Conservation (phyloP, 192 early-diverging fungal species). For the Podila clonocystis region DNA sequence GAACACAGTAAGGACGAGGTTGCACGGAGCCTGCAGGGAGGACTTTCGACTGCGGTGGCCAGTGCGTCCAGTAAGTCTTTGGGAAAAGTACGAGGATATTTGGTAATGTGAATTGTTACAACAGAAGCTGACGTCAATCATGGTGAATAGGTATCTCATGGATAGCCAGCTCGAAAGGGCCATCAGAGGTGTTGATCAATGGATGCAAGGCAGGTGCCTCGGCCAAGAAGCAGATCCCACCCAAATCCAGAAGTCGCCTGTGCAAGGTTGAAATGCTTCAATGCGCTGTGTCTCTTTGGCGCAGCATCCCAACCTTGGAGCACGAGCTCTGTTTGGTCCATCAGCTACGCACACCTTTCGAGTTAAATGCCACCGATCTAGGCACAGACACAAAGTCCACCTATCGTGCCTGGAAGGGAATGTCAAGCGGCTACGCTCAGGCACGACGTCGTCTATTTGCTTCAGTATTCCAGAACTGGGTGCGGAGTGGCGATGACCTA, state of each 20-base stretch:
- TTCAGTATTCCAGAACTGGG: conserved; percentile 25
- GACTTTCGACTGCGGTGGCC: conserved; percentile 5
- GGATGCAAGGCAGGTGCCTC: conserved; percentile 64
- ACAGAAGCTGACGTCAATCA: background rate
- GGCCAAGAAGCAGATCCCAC: conserved; percentile 19
- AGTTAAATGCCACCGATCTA: background rate
- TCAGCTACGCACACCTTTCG: background rate
- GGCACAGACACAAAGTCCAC: background rate
- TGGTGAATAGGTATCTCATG: conserved; percentile 7
- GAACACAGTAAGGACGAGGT: conserved; percentile 20
- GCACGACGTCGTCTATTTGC: conserved; percentile 5
- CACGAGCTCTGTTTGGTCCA: conserved; percentile 6
- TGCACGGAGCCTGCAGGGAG: conserved; percentile 1
- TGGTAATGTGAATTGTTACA: background rate
- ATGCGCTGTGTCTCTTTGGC: conserved; percentile 22
- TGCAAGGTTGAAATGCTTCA: conserved; percentile 42
- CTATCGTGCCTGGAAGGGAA: conserved; percentile 28
- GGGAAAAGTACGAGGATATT: background rate
- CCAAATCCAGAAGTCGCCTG: conserved; percentile 32
- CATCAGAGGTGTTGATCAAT: conserved; percentile 57
- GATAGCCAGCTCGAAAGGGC: conserved; percentile 14
- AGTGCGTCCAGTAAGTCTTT: conserved; percentile 24
- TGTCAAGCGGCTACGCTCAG: background rate
- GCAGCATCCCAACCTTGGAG: background rate
- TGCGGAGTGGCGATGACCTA: background rate